Conservation (phyloP, 1,139 yeast species). For the Candida albicans region DNA sequence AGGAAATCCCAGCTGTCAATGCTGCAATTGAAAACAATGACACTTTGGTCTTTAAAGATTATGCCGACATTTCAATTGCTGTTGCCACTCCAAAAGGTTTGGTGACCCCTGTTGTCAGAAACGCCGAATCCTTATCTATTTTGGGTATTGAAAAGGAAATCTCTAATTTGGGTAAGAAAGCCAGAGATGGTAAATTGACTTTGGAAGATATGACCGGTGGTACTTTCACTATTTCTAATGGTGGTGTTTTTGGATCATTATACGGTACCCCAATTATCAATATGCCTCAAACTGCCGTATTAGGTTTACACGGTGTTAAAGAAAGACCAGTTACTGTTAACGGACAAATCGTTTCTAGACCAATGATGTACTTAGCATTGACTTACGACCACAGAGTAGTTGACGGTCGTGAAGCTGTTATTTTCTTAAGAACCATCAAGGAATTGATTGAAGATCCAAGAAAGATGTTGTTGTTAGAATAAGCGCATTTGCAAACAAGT, state of each 20-base stretch:
- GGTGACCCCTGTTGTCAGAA: constrained; percentile 97
- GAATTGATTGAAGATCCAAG: constrained; percentile 99
- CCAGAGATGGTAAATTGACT: constrained; percentile 95
- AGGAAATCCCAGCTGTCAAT: constrained; percentile 92
- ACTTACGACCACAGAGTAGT: constrained; percentile 98
- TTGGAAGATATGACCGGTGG: constrained; percentile 99
- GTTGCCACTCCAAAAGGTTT: constrained; percentile 99
- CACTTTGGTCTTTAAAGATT: constrained; percentile 94
- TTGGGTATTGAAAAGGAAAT: constrained; percentile 91
- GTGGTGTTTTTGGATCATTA: constrained; percentile 98
- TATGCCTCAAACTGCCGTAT: constrained; percentile 97
- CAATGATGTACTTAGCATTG: constrained; percentile 99
- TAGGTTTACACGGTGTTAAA: constrained; percentile 97
- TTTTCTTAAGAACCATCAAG: constrained; percentile 92
- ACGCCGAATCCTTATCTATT: constrained; percentile 88
- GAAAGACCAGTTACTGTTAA: constrained; percentile 96
- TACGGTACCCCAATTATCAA: constrained; percentile 98
- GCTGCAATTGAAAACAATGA: constrained; percentile 93
- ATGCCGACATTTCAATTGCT: constrained; percentile 92
- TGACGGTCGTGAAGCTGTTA: constrained; percentile 99
- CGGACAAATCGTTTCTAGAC: constrained; percentile 95
- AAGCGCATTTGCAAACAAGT: constrained; percentile 9
- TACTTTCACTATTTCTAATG: constrained; percentile 97
- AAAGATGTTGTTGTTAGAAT: constrained; percentile 83
- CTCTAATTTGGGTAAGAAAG: constrained; percentile 78